Conservation (phyloP, 495 filamentous ascomycete species). For the Rhypophila decipiens region DNA sequence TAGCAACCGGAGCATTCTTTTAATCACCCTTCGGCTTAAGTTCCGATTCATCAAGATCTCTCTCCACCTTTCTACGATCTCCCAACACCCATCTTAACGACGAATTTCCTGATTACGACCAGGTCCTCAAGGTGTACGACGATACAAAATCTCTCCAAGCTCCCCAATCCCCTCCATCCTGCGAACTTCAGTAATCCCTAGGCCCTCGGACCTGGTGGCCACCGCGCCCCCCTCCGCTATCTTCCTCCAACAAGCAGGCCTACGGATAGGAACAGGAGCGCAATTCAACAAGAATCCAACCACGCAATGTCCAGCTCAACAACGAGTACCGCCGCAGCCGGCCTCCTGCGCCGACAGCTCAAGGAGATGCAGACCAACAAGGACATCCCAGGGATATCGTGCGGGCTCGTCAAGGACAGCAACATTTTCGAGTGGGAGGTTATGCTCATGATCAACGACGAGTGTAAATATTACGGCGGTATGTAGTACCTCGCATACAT, state of each 20-base stretch:
- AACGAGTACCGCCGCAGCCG: slow-evolving; percentile 45
- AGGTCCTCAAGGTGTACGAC: too few relatives aligned
- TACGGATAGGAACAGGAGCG: background rate
- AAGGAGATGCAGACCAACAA: slow-evolving; percentile 90
- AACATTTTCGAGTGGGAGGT: slow-evolving; percentile 99
- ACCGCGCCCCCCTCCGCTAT: too few relatives aligned
- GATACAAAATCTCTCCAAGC: too few relatives aligned
- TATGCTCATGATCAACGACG: slow-evolving; percentile 97
- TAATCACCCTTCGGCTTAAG: too few relatives aligned
- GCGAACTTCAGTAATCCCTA: too few relatives aligned
- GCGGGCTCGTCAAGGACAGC: slow-evolving; percentile 71
- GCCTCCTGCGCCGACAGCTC: slow-evolving; percentile 75
- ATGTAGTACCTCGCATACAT: slow-evolving; percentile 12
- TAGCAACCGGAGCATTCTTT: too few relatives aligned
- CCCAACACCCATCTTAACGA: too few relatives aligned
- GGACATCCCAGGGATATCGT: slow-evolving; percentile 90
- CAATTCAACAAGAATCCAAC: background rate
- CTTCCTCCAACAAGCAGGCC: background rate
- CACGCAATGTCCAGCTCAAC: slow-evolving; percentile 25
- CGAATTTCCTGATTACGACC: too few relatives aligned
- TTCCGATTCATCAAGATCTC: too few relatives aligned
- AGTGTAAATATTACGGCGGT: slow-evolving; percentile 92
- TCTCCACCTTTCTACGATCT: too few relatives aligned
- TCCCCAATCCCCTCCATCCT: too few relatives aligned
- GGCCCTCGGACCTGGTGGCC: too few relatives aligned